phyloP scores from a whole-genome alignment of 768 basidiomycete genomes.

The Suillus bovinus region DNA sequence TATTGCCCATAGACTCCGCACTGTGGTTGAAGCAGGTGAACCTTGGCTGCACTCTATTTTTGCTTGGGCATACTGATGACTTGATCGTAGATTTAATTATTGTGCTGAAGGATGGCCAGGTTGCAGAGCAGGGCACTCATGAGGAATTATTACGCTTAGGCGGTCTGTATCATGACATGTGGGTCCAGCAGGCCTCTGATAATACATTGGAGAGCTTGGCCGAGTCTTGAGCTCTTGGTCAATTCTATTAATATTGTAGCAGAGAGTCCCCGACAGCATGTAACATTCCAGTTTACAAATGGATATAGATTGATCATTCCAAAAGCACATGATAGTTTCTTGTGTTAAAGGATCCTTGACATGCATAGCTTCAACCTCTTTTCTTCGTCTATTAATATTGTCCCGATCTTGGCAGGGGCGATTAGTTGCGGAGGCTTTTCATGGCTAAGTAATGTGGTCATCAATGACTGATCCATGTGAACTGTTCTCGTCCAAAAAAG shows the following conservation, averaged over 20 bases:
- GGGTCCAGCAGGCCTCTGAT: slow-evolving; percentile 66
- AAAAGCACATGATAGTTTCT: neutral
- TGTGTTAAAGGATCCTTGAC: neutral
- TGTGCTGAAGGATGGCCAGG: slow-evolving; percentile 86
- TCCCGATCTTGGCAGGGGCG: too few species aligned
- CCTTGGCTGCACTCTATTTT: slow-evolving; percentile 11
- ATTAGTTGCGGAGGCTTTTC: neutral
- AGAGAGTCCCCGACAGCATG: neutral
- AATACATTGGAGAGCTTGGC: slow-evolving; percentile 18
- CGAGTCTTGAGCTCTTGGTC: slow-evolving; percentile 7
- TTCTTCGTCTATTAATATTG: too few species aligned
- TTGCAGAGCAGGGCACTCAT: slow-evolving; percentile 93
- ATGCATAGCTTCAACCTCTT: too few species aligned
- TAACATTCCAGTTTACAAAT: neutral
- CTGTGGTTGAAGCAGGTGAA: slow-evolving; percentile 86
- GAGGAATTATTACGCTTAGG: slow-evolving; percentile 73
- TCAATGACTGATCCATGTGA: neutral
- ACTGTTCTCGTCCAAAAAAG: neutral
- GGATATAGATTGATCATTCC: neutral
- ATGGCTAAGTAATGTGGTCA: neutral
- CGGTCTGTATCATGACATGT: slow-evolving; percentile 80
- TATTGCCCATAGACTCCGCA: slow-evolving; percentile 91
- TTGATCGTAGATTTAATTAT: slow-evolving; percentile 77
- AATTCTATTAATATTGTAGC: neutral
- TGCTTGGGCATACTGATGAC: neutral